Evolutionary conservation across 768 basidiomycete genomes (phyloP).

Genomic region (Leccinum ochraceum): DNA sequence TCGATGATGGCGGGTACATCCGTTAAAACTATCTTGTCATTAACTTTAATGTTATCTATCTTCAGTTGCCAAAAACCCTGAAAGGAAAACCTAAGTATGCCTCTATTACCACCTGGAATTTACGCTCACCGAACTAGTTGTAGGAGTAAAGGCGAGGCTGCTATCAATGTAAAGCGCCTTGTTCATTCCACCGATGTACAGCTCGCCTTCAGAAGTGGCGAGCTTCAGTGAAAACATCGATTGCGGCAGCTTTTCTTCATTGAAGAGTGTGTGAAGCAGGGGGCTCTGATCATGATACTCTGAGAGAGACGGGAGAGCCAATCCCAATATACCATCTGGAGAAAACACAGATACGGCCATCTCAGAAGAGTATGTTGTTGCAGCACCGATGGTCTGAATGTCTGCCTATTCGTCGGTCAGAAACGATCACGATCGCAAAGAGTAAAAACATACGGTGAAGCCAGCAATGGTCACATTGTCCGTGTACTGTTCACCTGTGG

Average conservation of each 20-base stretch:
- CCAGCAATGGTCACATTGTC: too few relatives aligned
- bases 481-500: too few relatives aligned
- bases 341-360: neutral
- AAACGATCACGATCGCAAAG: neutral
- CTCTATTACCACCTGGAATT: too few relatives aligned
- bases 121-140: too few relatives aligned
- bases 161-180: too few relatives aligned
- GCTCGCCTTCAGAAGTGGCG: too few relatives aligned
- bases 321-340: slow-evolving; percentile 19
- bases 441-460: too few relatives aligned
- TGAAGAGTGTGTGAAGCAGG: slow-evolving; percentile 30
- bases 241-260: too few relatives aligned
- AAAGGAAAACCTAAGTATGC: neutral
- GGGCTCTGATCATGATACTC: slow-evolving; percentile 20
- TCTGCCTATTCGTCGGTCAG: slow-evolving; percentile 11
- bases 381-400: slow-evolving; percentile 13
- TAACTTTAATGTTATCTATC: slow-evolving; percentile 3
- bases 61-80: slow-evolving; percentile 2
- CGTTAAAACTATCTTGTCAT: neutral
- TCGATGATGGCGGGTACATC: too few relatives aligned
- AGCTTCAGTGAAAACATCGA: too few relatives aligned
- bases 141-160: too few relatives aligned
- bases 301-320: slow-evolving; percentile 34
- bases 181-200: too few relatives aligned
- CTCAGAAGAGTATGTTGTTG: slow-evolving; percentile 3